Percentiles rank a stretch among this genome's conserved stretches.
Evolutionary conservation across 305 asterid genomes (phyloP).

Genomic region (Fraxinus velutina): DNA sequence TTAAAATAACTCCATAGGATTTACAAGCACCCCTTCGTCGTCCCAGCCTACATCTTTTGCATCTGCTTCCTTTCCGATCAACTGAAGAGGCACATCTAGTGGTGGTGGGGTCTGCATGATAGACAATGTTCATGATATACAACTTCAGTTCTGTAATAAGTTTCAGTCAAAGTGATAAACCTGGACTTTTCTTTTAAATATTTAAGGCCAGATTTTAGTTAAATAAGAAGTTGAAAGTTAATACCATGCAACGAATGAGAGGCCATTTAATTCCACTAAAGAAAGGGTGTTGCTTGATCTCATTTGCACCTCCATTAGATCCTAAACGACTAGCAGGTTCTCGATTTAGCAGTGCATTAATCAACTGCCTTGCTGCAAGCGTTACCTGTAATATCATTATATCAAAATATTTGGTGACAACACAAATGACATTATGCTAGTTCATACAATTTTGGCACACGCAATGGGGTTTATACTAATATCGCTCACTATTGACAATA

Average conservation of each 20-base stretch:
- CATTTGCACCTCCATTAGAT: conserved; percentile 79
- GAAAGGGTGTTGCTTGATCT: conserved; percentile 84
- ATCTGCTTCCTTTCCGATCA: conserved; percentile 60
- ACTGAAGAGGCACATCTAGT: conserved; percentile 62
- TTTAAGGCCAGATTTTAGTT: background rate
- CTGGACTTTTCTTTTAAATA: background rate
- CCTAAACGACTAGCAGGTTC: conserved; percentile 86
- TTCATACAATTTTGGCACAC: background rate
- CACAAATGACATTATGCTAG: background rate
- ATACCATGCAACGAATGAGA: conserved; percentile 88
- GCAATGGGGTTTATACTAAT: background rate
- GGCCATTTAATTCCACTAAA: conserved; percentile 90
- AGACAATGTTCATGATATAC: background rate
- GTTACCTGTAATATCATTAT: conserved; percentile 47
- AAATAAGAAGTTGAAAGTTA: conserved; percentile 12
- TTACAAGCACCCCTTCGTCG: conserved; percentile 67
- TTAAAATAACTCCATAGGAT: conserved; percentile 66
- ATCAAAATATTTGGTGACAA: background rate
- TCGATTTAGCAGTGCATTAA: conserved; percentile 67
- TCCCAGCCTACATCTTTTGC: conserved; percentile 62
- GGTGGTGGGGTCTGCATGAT: conserved; percentile 75
- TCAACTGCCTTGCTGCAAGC: conserved; percentile 79
- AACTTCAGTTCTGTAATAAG: background rate
- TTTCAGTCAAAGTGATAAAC: background rate
- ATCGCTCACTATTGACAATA: background rate